Conservation (phyloP, 2,329 filamentous ascomycete species). For the Alternaria postmessia region DNA sequence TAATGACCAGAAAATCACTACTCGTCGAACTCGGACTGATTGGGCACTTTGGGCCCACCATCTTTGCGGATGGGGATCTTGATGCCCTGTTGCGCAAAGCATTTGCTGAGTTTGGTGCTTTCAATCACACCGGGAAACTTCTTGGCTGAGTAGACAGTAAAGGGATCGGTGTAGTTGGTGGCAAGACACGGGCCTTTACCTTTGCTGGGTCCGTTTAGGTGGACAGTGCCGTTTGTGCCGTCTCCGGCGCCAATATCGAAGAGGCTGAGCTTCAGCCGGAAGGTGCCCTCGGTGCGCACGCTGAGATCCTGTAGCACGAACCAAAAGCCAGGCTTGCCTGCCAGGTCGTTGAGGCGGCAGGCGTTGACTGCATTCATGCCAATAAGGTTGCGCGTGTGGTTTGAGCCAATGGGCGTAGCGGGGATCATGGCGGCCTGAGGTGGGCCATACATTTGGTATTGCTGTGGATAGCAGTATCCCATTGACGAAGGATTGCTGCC, state of each 20-base stretch:
- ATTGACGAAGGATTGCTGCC: neutral
- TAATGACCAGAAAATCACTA: neutral
- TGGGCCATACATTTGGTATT: neutral
- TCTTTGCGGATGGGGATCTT: constrained; percentile 97
- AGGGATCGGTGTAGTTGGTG: constrained; percentile 83
- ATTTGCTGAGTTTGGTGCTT: constrained; percentile 88
- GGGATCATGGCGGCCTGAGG: constrained; percentile 17
- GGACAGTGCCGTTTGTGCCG: constrained; percentile 63
- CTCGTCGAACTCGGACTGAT: constrained; percentile 55
- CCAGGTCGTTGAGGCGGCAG: constrained; percentile 79
- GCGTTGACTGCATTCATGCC: constrained; percentile 90
- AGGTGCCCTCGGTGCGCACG: constrained; percentile 89
- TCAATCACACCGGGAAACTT: constrained; percentile 98
- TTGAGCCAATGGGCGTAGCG: constrained; percentile 59
- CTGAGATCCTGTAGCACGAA: constrained; percentile 96
- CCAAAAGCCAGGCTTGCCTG: constrained; percentile 89
- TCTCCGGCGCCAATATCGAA: constrained; percentile 76
- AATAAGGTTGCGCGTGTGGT: constrained; percentile 91
- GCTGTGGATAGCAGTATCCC: neutral
- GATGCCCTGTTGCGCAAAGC: constrained; percentile 91
- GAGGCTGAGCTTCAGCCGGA: constrained; percentile 80
- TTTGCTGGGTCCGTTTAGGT: constrained; percentile 60
- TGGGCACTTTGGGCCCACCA: constrained; percentile 64
- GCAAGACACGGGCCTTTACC: constrained; percentile 83
- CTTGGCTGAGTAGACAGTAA: constrained; percentile 96